phyloP scores from a whole-genome alignment of 176 grass and related monocot species.

The Carex pumila region DNA sequence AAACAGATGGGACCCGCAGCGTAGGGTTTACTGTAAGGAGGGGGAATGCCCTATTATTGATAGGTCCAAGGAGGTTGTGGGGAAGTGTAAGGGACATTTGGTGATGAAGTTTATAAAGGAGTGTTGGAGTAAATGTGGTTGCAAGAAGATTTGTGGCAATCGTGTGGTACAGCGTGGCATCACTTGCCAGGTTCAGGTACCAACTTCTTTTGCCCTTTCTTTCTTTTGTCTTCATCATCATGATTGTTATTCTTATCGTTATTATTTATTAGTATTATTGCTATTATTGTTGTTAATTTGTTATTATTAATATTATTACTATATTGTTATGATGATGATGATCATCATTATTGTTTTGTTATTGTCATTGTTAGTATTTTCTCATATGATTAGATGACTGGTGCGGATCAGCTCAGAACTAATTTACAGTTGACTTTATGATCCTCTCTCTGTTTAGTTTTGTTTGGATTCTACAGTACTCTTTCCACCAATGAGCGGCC shows the following conservation, averaged over 20 bases:
- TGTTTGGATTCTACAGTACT: not conserved
- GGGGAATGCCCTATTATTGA: constrained; percentile 40
- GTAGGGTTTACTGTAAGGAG: constrained; percentile 43
- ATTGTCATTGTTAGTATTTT: not conserved
- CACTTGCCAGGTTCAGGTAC: constrained; percentile 51
- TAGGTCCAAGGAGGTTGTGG: constrained; percentile 31
- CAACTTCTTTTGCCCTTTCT: not conserved
- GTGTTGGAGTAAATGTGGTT: constrained; percentile 84
- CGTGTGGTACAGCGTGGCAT: constrained; percentile 61
- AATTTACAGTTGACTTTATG: not conserved
- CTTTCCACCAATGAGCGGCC: not conserved
- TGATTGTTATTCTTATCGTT: not conserved
- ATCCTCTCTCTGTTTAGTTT: not conserved
- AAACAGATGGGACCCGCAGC: constrained; percentile 33
- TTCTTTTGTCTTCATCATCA: not conserved
- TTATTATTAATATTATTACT: not conserved
- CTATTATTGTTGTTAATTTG: not conserved
- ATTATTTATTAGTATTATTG: not conserved
- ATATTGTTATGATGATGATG: not conserved
- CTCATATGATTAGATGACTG: not conserved
- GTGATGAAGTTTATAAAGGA: constrained; percentile 75
- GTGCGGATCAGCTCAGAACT: not conserved
- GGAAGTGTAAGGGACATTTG: constrained; percentile 64
- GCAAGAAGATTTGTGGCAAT: constrained; percentile 66
- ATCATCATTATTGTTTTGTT: not conserved